Evolutionary conservation across 1,284 basidiomycete species (phyloP).

Genomic region (Veloboletus limbatus): DNA sequence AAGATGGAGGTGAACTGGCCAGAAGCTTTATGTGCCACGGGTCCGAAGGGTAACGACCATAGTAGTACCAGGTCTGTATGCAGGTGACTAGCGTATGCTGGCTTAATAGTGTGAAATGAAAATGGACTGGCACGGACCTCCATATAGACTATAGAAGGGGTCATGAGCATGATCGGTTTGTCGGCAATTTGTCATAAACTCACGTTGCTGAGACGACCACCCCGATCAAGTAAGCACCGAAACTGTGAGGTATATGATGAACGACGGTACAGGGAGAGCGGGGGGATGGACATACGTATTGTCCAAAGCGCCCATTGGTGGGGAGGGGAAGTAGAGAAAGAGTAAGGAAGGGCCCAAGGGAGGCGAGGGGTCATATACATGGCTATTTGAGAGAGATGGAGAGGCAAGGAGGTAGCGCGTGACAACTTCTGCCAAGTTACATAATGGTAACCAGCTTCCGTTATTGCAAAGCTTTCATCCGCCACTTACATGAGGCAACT

Average conservation of each 20-base stretch:
- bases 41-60: conserved; percentile 46
- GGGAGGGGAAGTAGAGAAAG: not conserved
- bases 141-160: conserved; percentile 43
- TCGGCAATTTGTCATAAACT: conserved; percentile 21
- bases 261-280: not conserved
- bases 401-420: conserved; percentile 11
- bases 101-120: conserved; percentile 4
- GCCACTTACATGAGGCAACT: conserved; percentile 19
- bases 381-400: conserved; percentile 23
- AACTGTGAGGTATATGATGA: conserved; percentile 31
- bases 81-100: conserved; percentile 44
- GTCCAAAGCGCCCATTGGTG: conserved; percentile 21
- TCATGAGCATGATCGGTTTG: conserved; percentile 3
- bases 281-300: conserved; percentile 21
- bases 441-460: conserved; percentile 25
- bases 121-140: conserved; percentile 39
- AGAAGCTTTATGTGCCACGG: conserved; percentile 46
- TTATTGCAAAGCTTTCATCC: conserved; percentile 30
- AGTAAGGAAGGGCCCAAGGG: not conserved
- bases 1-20: conserved; percentile 27
- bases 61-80: conserved; percentile 61
- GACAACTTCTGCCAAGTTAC: conserved; percentile 7
- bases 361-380: conserved; percentile 7
- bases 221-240: conserved; percentile 54
- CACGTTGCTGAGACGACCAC: conserved; percentile 50